Evolutionary conservation across 768 basidiomycete species (phyloP).

Genomic region (Tulasnella sp.): DNA sequence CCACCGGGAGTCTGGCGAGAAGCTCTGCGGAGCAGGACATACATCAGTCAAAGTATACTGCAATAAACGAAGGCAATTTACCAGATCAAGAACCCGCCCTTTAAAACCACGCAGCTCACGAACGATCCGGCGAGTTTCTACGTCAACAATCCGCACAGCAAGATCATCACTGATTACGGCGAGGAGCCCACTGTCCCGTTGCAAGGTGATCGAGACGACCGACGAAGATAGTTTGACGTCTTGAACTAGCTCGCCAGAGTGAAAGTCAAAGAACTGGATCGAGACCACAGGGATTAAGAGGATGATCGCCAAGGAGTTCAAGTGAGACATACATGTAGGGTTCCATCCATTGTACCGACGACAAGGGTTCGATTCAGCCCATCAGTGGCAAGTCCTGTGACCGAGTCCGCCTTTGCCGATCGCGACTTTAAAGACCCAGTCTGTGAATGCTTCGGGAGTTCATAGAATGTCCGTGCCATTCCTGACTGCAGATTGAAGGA

Average conservation of each 20-base stretch:
- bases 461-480: conserved; percentile 66
- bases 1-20: conserved; percentile 95
- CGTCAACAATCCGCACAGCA: conserved; percentile 74
- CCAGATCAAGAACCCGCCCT: conserved; percentile 81
- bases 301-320: neutral
- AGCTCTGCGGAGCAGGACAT: conserved; percentile 47
- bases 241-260: conserved; percentile 63
- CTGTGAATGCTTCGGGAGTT: conserved; percentile 28
- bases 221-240: conserved; percentile 58
- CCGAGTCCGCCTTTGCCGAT: conserved; percentile 39
- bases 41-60: conserved; percentile 9
- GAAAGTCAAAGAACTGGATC: conserved; percentile 90
- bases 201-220: conserved; percentile 59
- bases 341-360: conserved; percentile 81
- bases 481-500: conserved; percentile 99
- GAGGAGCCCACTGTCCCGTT: conserved; percentile 76
- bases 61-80: conserved; percentile 30
- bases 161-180: conserved; percentile 81
- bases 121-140: conserved; percentile 80
- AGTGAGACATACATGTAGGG: conserved; percentile 51
- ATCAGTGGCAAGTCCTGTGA: conserved; percentile 81
- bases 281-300: neutral
- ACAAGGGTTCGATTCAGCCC: conserved; percentile 71
- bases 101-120: conserved; percentile 80
- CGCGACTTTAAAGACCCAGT: neutral